Percentiles rank a stretch among this genome's conserved stretches.
Conservation (phyloP, 345 rosid species). For the Populus euphratica region DNA sequence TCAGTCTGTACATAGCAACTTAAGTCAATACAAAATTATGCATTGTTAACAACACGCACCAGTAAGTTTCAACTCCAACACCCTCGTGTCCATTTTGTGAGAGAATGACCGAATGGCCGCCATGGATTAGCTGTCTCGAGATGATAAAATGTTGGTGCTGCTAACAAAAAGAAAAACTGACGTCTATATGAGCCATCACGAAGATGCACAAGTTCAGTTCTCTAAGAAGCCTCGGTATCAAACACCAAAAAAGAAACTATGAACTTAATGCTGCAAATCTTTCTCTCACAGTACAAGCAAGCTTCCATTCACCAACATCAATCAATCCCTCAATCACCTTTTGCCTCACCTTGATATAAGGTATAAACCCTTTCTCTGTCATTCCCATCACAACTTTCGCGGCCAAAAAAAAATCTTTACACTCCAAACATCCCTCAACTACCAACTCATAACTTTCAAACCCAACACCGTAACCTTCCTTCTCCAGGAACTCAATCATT, state of each 20-base stretch:
- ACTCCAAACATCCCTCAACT: constrained; percentile 67
- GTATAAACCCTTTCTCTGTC: constrained; percentile 78
- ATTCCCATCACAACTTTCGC: constrained; percentile 62
- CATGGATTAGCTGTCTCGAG: not conserved
- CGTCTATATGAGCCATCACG: not conserved
- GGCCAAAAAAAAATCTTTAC: constrained; percentile 62
- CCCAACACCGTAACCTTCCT: constrained; percentile 46
- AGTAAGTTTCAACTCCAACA: not conserved
- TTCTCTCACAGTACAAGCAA: constrained; percentile 65
- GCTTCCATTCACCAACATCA: constrained; percentile 52
- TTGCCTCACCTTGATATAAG: constrained; percentile 64
- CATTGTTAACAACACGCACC: not conserved
- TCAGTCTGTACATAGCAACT: not conserved
- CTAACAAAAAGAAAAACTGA: not conserved
- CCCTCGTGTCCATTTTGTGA: not conserved
- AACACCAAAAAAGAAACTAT: constrained; percentile 23
- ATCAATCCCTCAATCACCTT: constrained; percentile 66
- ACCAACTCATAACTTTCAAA: constrained; percentile 59
- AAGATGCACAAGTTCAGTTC: not conserved
- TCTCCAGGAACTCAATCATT: constrained; percentile 68
- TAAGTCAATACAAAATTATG: not conserved
- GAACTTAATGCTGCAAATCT: constrained; percentile 57
- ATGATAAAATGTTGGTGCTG: not conserved
- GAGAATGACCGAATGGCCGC: not conserved
- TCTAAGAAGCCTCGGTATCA: not conserved